phyloP scores from a whole-genome alignment of 2,329 filamentous ascomycete species.

The Aschersonia sp. region DNA sequence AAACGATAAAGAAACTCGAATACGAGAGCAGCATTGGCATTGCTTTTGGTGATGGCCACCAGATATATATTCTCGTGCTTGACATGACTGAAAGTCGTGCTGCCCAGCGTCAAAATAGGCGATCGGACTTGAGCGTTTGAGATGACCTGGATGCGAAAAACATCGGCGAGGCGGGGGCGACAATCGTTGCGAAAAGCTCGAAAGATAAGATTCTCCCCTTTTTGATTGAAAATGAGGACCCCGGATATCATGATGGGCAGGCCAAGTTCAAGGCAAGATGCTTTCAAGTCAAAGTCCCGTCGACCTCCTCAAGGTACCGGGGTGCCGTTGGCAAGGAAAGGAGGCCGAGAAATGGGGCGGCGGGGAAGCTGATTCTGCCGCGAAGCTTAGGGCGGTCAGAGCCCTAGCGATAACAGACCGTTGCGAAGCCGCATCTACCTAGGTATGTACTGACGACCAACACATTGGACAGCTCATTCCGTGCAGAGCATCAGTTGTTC shows the following conservation, averaged over 20 bases:
- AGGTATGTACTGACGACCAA: no score
- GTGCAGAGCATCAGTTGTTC: no score
- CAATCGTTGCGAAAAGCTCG: conserved; percentile 98
- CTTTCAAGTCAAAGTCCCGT: neutral
- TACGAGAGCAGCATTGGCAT: conserved; percentile 93
- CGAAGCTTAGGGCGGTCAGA: conserved; percentile 4
- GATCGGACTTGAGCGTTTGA: conserved; percentile 96
- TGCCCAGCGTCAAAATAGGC: conserved; percentile 90
- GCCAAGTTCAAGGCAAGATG: neutral
- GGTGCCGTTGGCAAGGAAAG: no score
- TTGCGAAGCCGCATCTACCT: no score
- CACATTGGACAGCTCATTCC: no score
- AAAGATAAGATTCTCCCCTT: conserved; percentile 99
- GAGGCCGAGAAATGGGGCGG: conserved; percentile 1
- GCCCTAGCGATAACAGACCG: neutral
- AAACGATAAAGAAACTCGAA: conserved; percentile 96
- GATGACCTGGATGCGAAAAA: conserved; percentile 99
- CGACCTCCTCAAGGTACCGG: no score
- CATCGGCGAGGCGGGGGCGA: conserved; percentile 89
- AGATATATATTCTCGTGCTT: conserved; percentile 99
- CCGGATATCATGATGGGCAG: conserved; percentile 72
- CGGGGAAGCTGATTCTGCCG: conserved; percentile 4
- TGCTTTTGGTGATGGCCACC: conserved; percentile 95
- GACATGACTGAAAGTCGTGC: conserved; percentile 98
- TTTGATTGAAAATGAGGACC: conserved; percentile 97